Conservation (phyloP, 2,329 filamentous ascomycete genomes). For the Monosporascus sp. region DNA sequence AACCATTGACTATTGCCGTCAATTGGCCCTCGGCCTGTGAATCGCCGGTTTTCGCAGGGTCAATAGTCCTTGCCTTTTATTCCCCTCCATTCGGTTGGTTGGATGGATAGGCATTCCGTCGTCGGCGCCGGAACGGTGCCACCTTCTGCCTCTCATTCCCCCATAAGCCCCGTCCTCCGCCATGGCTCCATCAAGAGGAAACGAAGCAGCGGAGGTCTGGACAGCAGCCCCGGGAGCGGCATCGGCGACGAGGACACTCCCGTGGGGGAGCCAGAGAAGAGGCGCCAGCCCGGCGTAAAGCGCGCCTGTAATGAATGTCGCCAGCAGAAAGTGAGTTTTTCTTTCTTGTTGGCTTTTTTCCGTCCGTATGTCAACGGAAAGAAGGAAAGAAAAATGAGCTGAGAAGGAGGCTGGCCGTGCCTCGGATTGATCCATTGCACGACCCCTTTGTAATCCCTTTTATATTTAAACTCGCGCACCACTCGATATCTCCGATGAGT, state of each 20-base stretch:
- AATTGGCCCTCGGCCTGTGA: constrained; percentile 7
- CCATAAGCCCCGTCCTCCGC: constrained; percentile 45
- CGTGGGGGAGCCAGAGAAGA: constrained; percentile 50
- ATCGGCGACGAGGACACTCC: constrained; percentile 54
- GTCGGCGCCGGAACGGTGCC: constrained; percentile 41
- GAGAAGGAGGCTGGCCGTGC: neutral
- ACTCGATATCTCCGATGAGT: neutral
- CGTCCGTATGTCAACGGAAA: no score
- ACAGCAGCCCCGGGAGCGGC: constrained; percentile 56
- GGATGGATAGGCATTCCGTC: constrained; percentile 45
- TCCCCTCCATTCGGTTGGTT: constrained; percentile 17
- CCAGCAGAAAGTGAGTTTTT: constrained; percentile 69
- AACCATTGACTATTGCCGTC: neutral
- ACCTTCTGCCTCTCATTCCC: constrained; percentile 19
- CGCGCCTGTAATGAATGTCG: constrained; percentile 80
- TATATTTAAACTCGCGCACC: constrained; percentile 10
- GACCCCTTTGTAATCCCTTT: no score
- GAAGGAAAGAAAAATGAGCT: neutral
- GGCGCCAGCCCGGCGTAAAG: constrained; percentile 65
- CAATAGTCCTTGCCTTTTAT: constrained; percentile 12
- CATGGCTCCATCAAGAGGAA: constrained; percentile 55
- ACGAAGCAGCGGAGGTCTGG: constrained; percentile 46
- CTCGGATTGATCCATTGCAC: no score
- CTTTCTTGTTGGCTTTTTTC: neutral
- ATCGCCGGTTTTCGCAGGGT: constrained; percentile 14